Evolutionary conservation across 768 basidiomycete species (phyloP), one percentile per base, ranked within the genome.

Genomic region (Mycena metata): DNA sequence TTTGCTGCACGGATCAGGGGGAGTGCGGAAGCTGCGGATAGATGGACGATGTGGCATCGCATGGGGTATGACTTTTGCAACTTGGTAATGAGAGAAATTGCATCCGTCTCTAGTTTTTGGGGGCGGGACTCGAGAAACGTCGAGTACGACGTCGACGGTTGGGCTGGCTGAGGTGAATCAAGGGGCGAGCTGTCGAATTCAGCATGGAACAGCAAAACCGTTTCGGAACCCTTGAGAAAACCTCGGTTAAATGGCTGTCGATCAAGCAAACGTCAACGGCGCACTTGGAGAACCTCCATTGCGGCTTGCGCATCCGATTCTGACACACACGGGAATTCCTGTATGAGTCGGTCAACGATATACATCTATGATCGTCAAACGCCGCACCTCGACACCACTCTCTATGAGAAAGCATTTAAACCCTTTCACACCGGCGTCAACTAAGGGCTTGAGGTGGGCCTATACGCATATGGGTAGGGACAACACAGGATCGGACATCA

Each of bases 351-450:
- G 26, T 42, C 50, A 56, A 33, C 55, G n/a, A 42, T 60, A 41
- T 16, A 51, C 55, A 23, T 49, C n/a, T 51, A 30, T 60, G 43
- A 57, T 72, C 13, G 72, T 60, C 63, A 41, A 54, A 39, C 39
- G 50, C 21, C 83, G 55, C 73, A 96, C 96, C 69, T 98, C 93
- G 19, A 99, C 96, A 26, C 98, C 97, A 74, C 96, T 97, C 71
- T 97, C 92, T 69, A 96, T 96, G 72, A 98, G 81, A 79, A 98
- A 99, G 77, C 96, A 98, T 78, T 99, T 98, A 85, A 98, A 98
- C 0, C 97, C 97, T 80, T 91, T 93, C 35, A 98, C 93, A 8
- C 98, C 96, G 36, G 88, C 87, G 35, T 86, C 77, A 16, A 96
- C 82, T 47, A 99, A 83, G n/a, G 91, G 89, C 64, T 84, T 85